Base-by-base conservation (phyloP, 2,329 filamentous ascomycete genomes). In the Cephalotrichum gorgonifer region DNA sequence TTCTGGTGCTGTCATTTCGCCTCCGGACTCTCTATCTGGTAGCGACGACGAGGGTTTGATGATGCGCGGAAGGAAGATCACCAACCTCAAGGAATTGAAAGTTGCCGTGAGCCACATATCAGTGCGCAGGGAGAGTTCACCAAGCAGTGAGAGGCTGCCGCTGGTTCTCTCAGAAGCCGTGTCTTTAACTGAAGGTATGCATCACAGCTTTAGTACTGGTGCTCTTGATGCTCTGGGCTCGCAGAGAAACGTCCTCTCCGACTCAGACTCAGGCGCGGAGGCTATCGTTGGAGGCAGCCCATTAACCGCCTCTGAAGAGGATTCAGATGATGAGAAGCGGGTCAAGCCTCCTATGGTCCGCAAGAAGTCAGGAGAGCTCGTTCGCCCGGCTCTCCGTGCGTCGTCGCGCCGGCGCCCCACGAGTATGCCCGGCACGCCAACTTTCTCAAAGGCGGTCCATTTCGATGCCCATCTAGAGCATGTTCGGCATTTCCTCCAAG, bases 331-430 rank as follows among this genome's bases (percentile, higher is more conserved):
- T 64, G 69, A 83, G 50, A 58, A 76, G 52, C 65, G 62, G 54
- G 74, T 70, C 58, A 94, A 93, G 68, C 89, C 90, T n/a, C 82
- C 83, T 48, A 94, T 97, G 81, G 83, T 98, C 11, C 83, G 93
- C 59, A 98, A 98, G 73, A 98, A 98, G 75, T 97, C 93, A 35
- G 93, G 93, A 30, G 93, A 98, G 68, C 76, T 98, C 31, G 93
- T 98, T 51, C 84, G 93, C 58, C 93, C 93, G 12, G 93, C 93
- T 20, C 77, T 98, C 47, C 83, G 93, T 46, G 81, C 85, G 35
- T 74, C 87, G 12, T 86, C 86, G n/a, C 78, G 79, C 55, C 78
- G 88, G 55, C 80, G 93, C 51, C 91, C 91, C 1, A 95, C 88
- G 3, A 97, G 91, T 70, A 95, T 97, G 88, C 93, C 93, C 8